Base-by-base conservation (phyloP, 2,329 filamentous ascomycete genomes). In the Chaetomiaceae sp. region DNA sequence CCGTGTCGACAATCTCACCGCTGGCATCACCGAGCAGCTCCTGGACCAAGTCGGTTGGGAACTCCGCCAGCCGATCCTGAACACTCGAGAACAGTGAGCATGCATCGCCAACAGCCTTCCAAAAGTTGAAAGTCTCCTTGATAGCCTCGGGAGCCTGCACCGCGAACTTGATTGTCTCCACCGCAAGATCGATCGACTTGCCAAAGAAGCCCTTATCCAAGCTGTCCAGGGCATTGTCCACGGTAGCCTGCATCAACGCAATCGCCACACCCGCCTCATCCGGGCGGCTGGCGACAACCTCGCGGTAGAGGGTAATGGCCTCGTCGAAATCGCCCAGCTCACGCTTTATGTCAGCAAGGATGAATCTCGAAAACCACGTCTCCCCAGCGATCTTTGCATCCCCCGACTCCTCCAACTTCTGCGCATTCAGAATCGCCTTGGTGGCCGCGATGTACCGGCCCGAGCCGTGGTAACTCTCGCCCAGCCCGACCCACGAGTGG, bases 401-500 rank as follows among this genome's bases (percentile, higher is more conserved):
- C 0, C 48, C 52, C 1, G 78, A 76, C 25, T 81, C 76, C 58
- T 92, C 88, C 4, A 96, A 77, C 50, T 80, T 81, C 65, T 92
- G 85, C 0, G 92, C 94, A 65, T 95, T 88, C 31, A 88, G 76
- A 61, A 97, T 94, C 0, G 94, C 91, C 65, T 94, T 92, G 3
- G 88, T 89, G 0, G 94, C 92, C n/a, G 94, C 92, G 55, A 96
- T 88, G 65, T 95, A 95, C 58, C 92, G 81, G 9, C 94, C 92
- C 15, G 91, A 95, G 62, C 89, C 94, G 67, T 96, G 88, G 65
- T 99, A 99, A 65, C 91, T 95, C 72, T 99, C 94, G n/a, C 92
- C 94, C 1, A 99, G 78, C 1, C 94, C 94, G 22, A 99, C 88
- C 83, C 92, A 99, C 0, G 89, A 95, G 71, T 99, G 88, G 65